A percentile compares a stretch with the other conserved stretches of the same genome.
Evolutionary conservation across 2,329 filamentous ascomycete species (phyloP).

Genomic region (Metarhizium humberi): DNA sequence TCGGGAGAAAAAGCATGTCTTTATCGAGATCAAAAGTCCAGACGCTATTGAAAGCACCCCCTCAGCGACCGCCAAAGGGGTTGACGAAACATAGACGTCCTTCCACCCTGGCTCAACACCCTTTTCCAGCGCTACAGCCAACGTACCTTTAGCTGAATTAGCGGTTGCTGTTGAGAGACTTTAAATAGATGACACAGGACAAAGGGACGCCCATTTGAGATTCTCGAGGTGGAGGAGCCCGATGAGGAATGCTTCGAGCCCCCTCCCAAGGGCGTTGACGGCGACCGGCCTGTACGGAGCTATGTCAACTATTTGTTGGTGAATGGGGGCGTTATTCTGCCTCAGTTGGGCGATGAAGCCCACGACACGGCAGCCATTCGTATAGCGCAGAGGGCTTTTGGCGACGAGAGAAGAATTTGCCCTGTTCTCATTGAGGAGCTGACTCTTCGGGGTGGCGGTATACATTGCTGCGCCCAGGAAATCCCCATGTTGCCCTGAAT

Average conservation of each 20-base stretch:
- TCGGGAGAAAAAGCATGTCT: conserved; percentile 9
- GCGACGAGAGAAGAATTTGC: neutral
- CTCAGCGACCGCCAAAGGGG: conserved; percentile 12
- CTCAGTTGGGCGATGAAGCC: neutral
- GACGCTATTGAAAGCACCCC: conserved; percentile 9
- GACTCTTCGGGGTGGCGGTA: neutral
- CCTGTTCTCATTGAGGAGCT: neutral
- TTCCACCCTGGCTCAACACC: conserved; percentile 5
- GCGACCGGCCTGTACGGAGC: neutral
- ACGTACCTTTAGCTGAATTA: no score
- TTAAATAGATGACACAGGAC: no score
- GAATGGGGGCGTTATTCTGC: neutral
- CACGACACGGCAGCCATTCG: neutral
- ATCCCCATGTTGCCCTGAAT: neutral
- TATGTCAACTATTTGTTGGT: neutral
- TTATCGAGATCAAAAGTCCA: conserved; percentile 12
- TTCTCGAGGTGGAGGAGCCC: neutral
- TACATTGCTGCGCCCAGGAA: neutral
- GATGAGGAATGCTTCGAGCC: neutral
- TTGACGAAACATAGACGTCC: conserved; percentile 11
- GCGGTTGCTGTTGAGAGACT: no score
- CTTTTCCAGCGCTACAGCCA: neutral
- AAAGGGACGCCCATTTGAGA: neutral
- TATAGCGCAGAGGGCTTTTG: neutral
- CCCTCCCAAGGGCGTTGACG: neutral